These are phyloP conservation scores for Thielaviopsis cerberus DNA, from an alignment of 2,329 filamentous ascomycete species.

Conservation along the genomic window DNA sequence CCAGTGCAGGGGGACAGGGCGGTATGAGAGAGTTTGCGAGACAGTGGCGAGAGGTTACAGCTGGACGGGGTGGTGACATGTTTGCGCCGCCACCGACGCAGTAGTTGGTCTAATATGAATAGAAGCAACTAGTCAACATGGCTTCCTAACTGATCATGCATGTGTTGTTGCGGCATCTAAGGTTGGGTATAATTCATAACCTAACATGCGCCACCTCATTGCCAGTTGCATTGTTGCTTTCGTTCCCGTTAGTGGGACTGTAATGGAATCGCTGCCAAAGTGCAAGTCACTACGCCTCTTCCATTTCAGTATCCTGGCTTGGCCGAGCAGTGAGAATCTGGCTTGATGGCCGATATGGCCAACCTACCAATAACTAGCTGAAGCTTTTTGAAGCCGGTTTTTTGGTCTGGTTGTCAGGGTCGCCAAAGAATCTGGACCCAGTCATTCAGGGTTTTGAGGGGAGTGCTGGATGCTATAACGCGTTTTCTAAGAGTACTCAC, in stretches of 20 bases:
- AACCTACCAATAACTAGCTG: background rate
- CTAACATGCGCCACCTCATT: background rate
- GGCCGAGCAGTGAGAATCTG: background rate
- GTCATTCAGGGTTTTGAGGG: background rate
- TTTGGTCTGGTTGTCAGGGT: background rate
- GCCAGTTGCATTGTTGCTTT: background rate
- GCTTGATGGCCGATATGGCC: background rate
- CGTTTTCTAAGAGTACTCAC: background rate
- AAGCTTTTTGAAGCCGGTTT: background rate
- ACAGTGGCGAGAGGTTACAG: constrained; percentile 48
- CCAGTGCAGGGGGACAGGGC: constrained; percentile 47
- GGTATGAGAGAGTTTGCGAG: constrained; percentile 65
- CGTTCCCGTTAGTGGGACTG: background rate
- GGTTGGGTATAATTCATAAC: background rate
- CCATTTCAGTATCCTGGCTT: no score
- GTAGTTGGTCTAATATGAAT: background rate
- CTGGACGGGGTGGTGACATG: constrained; percentile 23
- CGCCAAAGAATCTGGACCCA: background rate
- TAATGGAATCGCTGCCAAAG: no score
- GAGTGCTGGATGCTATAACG: background rate
- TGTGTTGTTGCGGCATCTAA: no score
- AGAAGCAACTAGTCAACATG: no score
- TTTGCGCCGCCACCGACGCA: constrained; percentile 19
- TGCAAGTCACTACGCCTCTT: no score
- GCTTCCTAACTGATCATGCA: no score